These are phyloP conservation scores for Cephaloascus albidus DNA, from an alignment of 805 yeast species.

Conservation along the genomic window DNA sequence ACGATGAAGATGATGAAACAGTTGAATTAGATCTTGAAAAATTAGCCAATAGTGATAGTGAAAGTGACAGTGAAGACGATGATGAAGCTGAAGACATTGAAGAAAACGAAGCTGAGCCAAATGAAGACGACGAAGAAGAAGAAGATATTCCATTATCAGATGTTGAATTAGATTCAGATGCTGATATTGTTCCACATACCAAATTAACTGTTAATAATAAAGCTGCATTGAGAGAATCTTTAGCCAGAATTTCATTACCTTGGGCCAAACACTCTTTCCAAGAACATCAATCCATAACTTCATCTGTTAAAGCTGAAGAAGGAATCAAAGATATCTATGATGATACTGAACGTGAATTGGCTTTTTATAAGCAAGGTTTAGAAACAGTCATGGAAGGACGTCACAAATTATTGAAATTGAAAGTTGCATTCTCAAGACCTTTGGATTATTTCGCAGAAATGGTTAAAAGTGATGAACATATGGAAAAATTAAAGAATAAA, in stretches of 20 bases:
- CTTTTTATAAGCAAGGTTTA: conserved; percentile 90
- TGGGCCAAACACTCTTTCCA: conserved; percentile 61
- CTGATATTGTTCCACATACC: conserved; percentile 88
- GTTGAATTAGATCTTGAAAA: conserved; percentile 10
- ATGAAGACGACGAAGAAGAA: conserved; percentile 52
- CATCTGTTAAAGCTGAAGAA: conserved; percentile 49
- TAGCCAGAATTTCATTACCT: conserved; percentile 59
- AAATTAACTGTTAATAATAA: conserved; percentile 82
- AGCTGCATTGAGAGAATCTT: conserved; percentile 68
- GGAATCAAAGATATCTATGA: conserved; percentile 83
- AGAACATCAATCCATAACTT: conserved; percentile 73
- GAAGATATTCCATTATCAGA: conserved; percentile 86
- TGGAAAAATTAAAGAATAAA: conserved; percentile 85
- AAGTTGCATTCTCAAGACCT: conserved; percentile 88
- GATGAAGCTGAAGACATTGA: conserved; percentile 37
- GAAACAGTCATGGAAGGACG: conserved; percentile 74
- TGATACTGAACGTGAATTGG: conserved; percentile 92
- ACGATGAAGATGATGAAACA: conserved; percentile 11
- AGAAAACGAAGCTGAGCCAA: conserved; percentile 44
- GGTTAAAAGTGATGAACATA: conserved; percentile 96
- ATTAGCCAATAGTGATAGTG: conserved; percentile 22
- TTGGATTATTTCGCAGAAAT: conserved; percentile 96
- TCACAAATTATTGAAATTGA: conserved; percentile 51
- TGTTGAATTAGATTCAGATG: conserved; percentile 88
- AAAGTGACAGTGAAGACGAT: conserved; percentile 18